Evolutionary conservation across 805 yeast species (phyloP).

Genomic region (Candida arabinofermentans): DNA sequence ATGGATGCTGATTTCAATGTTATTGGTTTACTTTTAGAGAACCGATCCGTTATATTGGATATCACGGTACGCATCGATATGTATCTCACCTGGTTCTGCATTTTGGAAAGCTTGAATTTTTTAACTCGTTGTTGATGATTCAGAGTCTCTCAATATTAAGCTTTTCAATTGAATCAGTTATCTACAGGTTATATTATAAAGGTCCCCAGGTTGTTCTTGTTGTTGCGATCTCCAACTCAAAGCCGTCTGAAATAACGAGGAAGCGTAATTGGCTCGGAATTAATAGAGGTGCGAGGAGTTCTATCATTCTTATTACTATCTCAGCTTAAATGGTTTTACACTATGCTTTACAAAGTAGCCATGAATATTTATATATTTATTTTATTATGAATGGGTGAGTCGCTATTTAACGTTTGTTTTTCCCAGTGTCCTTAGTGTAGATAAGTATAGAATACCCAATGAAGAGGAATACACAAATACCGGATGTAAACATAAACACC

Average conservation of each 20-base stretch:
- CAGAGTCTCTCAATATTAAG: no score
- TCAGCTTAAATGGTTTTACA: no score
- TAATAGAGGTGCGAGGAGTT: not conserved
- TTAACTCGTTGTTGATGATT: no score
- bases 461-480: slow-evolving; percentile 27
- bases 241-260: not conserved
- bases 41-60: slow-evolving; percentile 5
- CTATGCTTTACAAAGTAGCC: no score
- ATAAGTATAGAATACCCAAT: slow-evolving; percentile 18
- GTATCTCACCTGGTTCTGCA: slow-evolving; percentile 8
- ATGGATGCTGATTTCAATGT: slow-evolving; percentile 6
- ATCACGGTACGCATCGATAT: slow-evolving; percentile 18
- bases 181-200: no score
- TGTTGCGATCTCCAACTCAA: no score
- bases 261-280: not conserved
- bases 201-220: no score
- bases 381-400: not conserved
- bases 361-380: no score
- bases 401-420: not conserved
- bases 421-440: slow-evolving; percentile 3
- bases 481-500: slow-evolving; percentile 40
- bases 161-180: no score
- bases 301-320: no score
- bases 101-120: not conserved
- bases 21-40: slow-evolving; percentile 1